Evolutionary conservation across 176 grass and related monocot genomes (phyloP).

Genomic region (Neostapfia colusana): DNA sequence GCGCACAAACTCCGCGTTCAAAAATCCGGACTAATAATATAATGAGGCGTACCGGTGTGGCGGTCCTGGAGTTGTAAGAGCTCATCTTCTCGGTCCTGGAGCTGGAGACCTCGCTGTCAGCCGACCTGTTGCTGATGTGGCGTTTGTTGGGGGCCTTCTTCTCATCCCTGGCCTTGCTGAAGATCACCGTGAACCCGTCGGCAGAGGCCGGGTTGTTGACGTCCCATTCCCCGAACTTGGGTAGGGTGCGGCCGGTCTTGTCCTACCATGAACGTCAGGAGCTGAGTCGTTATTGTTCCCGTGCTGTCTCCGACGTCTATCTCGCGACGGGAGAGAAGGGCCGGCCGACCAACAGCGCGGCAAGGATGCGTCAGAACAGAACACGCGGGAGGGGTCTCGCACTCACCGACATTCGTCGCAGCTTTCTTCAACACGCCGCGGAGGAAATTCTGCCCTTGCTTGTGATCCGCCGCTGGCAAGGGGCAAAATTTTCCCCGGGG

Average conservation of each 20-base stretch:
- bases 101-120: constrained; percentile 54
- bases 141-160: constrained; percentile 52
- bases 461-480: constrained; percentile 18
- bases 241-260: constrained; percentile 60
- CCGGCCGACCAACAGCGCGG: not conserved
- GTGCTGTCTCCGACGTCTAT: too few species aligned
- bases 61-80: constrained; percentile 48
- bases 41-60: constrained; percentile 57
- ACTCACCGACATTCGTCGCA: constrained; percentile 67
- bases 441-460: constrained; percentile 40
- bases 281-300: too few species aligned
- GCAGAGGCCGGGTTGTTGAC: constrained; percentile 87
- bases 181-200: constrained; percentile 86
- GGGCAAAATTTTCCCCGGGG: constrained; percentile 48
- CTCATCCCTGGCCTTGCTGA: constrained; percentile 94
- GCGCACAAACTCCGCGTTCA: not conserved
- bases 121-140: constrained; percentile 41
- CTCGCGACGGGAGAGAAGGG: not conserved
- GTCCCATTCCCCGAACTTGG: constrained; percentile 90
- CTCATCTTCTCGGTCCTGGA: constrained; percentile 35
- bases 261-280: constrained; percentile 36
- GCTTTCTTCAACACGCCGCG: constrained; percentile 25
- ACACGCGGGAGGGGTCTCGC: not conserved
- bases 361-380: not conserved
- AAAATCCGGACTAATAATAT: not conserved